Evolutionary conservation across 2,329 filamentous ascomycete genomes (phyloP).

Genomic region (Thelonectria rubi): DNA sequence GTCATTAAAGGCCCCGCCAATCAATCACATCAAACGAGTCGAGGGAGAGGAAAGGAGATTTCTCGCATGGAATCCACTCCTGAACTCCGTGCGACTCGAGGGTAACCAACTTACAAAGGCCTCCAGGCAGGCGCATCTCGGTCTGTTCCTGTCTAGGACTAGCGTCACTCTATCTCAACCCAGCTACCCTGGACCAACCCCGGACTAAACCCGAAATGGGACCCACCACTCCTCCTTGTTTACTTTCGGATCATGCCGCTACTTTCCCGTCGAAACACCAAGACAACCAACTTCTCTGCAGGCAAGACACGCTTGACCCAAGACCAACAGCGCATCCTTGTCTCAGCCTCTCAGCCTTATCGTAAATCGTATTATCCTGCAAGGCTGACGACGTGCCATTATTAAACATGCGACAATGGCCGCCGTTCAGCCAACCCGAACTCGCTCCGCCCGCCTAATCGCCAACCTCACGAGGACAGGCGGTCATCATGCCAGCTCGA

Average conservation of each 20-base stretch:
- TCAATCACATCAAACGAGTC: conserved; percentile 8
- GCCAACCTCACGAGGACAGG: conserved; percentile 36
- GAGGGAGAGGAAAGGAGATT: neutral
- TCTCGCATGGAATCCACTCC: neutral
- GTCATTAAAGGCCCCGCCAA: conserved; percentile 5
- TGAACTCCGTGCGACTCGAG: neutral
- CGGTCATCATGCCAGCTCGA: conserved; percentile 22
- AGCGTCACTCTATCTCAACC: neutral
- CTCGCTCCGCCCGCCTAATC: conserved; percentile 41
- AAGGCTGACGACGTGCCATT: neutral
- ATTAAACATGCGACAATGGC: conserved; percentile 38
- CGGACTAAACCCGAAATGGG: neutral
- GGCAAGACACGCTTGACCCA: neutral
- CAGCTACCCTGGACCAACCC: neutral
- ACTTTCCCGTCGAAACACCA: conserved; percentile 2
- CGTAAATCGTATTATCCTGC: neutral
- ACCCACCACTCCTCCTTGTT: conserved; percentile 4
- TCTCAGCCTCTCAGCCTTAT: neutral
- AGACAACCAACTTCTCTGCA: neutral
- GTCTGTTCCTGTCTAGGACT: neutral
- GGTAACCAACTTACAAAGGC: neutral
- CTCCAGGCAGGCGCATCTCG: neutral
- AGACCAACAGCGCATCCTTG: neutral
- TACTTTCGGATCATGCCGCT: conserved; percentile 13
- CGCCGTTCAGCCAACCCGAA: conserved; percentile 39